Evolutionary conservation across 495 filamentous ascomycete genomes (phyloP).

Genomic region (Xylaria longipes): DNA sequence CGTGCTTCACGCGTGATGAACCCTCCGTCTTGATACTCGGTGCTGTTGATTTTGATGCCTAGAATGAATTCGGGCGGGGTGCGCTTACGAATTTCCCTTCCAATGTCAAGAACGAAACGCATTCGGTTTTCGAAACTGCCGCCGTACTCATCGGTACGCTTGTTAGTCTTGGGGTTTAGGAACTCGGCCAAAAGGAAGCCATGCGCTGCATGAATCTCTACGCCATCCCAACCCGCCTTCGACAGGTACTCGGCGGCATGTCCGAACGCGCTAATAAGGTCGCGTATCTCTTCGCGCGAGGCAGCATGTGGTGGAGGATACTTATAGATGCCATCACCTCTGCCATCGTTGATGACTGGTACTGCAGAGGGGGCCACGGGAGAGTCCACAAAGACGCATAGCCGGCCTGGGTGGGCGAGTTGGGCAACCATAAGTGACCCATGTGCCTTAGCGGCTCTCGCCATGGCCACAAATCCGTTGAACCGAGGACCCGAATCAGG

Average conservation of each 20-base stretch:
- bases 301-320: constrained; percentile 49
- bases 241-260: constrained; percentile 54
- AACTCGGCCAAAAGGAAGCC: not conserved
- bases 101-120: not conserved
- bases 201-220: constrained; percentile 5
- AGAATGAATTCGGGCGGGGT: not conserved
- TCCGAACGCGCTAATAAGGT: constrained; percentile 60
- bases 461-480: no score
- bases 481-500: no score
- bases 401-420: no score
- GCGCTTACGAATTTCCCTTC: not conserved
- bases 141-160: constrained; percentile 1
- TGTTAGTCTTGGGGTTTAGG: not conserved
- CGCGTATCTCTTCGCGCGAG: constrained; percentile 36
- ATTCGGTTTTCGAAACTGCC: not conserved
- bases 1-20: not conserved
- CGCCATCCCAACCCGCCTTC: not conserved
- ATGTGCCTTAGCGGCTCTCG: no score
- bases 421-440: no score
- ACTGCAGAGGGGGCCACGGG: no score
- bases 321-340: constrained; percentile 63
- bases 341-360: not conserved
- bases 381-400: no score
- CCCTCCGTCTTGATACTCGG: not conserved
- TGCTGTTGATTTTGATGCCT: not conserved